phyloP scores from a whole-genome alignment of 2,329 filamentous ascomycete genomes.

The Pseudogymnoascus verrucosus region DNA sequence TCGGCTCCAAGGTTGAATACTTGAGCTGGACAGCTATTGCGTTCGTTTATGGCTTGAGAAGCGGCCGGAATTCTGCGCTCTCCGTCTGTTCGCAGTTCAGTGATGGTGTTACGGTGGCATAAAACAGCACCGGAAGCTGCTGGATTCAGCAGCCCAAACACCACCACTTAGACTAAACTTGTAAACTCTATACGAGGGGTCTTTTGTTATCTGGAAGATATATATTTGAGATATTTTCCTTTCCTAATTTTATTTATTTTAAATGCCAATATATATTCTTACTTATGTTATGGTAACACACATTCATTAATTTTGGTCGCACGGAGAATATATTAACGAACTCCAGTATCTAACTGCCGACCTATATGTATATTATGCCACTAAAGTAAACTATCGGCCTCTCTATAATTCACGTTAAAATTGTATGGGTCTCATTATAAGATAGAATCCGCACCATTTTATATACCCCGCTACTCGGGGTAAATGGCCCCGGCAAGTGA shows the following conservation, averaged over 20 bases:
- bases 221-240: not conserved
- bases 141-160: not conserved
- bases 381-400: not conserved
- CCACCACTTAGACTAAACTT: no score
- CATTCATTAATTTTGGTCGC: not conserved
- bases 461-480: constrained; percentile 2
- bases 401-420: not conserved
- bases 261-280: not conserved
- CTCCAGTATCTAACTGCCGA: not conserved
- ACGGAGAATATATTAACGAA: not conserved
- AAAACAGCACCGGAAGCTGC: not conserved
- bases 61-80: not conserved
- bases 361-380: not conserved
- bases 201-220: not conserved
- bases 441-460: not conserved
- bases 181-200: not conserved
- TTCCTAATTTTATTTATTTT: not conserved
- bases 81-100: no score
- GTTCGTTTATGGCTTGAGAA: not conserved
- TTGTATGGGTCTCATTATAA: not conserved
- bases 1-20: not conserved
- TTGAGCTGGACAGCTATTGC: not conserved
- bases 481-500: not conserved
- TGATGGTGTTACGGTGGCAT: not conserved
- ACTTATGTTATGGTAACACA: no score